Conservation (phyloP, 2,329 filamentous ascomycete species). For the Beauveria scarabaeidicola region DNA sequence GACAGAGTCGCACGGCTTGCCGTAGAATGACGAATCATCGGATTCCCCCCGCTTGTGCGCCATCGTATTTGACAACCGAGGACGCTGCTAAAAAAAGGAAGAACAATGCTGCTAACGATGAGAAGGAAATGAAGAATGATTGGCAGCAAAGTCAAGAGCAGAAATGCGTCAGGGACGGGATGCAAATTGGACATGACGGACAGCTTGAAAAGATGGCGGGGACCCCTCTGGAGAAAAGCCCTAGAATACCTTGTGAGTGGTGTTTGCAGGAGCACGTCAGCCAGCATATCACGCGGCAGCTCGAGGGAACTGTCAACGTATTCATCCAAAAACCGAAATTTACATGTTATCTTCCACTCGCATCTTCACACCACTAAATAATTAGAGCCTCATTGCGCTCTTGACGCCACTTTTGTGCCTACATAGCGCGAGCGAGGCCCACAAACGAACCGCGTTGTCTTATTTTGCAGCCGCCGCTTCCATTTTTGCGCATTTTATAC, state of each 20-base stretch:
- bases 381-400: background rate
- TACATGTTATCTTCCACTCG: background rate
- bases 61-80: background rate
- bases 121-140: too few relatives aligned
- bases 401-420: background rate
- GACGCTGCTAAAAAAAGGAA: background rate
- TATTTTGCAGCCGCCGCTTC: background rate
- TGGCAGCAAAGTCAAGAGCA: background rate
- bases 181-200: background rate
- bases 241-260: background rate
- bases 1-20: background rate
- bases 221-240: background rate
- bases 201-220: background rate
- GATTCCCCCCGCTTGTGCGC: background rate
- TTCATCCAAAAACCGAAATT: background rate
- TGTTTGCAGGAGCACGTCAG: background rate
- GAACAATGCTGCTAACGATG: background rate
- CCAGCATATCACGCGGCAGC: background rate
- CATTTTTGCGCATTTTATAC: background rate
- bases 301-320: background rate
- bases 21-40: conserved; percentile 5
- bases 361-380: too few relatives aligned
- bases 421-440: background rate
- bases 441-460: background rate
- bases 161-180: background rate